Evolutionary conservation across 1,284 basidiomycete genomes (phyloP), one percentile per base, ranked within the genome.

Genomic region (Melampsora abietis-canadensis): DNA sequence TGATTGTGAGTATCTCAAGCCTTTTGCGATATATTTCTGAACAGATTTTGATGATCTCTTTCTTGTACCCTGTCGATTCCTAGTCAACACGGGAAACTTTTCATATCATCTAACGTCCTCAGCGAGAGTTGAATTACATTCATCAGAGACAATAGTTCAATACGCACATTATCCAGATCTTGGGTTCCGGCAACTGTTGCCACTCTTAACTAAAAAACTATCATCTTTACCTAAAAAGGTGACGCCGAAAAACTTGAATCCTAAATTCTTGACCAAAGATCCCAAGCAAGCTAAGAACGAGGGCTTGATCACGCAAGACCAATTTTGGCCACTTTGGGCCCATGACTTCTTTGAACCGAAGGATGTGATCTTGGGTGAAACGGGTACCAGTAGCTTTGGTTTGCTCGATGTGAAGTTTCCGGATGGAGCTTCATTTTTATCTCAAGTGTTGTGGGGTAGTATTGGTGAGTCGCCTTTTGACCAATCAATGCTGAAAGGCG

Each of bases 321-420:
- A 81, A 62, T 87, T 97, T 80, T 98, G 94, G 94, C 90, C 91
- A 0, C 86, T 46, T 81, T 96, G 66, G 87, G 87, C 17, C 81
- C 85, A 76, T 7, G 51, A 54, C 14, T 96, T 94, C 85, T 91
- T 97, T 84, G 83, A 84, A 77, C 83, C 87, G 37, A 84, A 87
- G 76, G 83, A 94, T 81, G 87, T 94, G 63, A 87, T 95, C 77
- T 83, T 95, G 65, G 87, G 90, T 0, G 92, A 95, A 83, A 95
- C 92, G 15, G 78, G 92, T 54, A 84, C 83, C 0, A 78, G 77
- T 51, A 67, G 65, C 17, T 80, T 78, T 21, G 78, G 77, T 4
- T 76, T 76, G 68, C 31, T 79, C 2, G 76, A 79, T n/a, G 78
- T 76, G 7, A 60, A 66, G 17, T 76, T 80, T n/a, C 78, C 78